Conservation (phyloP, 2,329 filamentous ascomycete species). For the Claviceps pazoutovae region DNA sequence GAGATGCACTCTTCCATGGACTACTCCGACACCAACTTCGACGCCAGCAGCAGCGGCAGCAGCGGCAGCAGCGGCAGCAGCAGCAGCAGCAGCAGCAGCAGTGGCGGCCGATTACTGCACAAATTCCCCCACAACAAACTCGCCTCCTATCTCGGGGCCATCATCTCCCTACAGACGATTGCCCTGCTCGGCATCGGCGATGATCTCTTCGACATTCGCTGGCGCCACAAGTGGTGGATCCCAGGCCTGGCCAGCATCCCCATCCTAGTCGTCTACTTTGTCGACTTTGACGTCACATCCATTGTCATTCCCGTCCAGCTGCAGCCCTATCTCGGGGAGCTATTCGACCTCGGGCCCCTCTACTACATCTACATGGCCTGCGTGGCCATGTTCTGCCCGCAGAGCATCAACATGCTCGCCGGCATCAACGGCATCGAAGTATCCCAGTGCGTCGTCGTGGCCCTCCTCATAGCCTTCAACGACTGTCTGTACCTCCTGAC, state of each 20-base stretch:
- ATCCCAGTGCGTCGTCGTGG: slow-evolving; percentile 83
- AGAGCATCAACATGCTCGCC: slow-evolving; percentile 98
- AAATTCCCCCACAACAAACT: slow-evolving; percentile 94
- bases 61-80: not conserved
- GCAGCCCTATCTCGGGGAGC: slow-evolving; percentile 68
- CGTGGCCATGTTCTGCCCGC: slow-evolving; percentile 92
- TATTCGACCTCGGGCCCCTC: slow-evolving; percentile 66
- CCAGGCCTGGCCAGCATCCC: slow-evolving; percentile 87
- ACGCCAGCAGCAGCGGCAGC: slow-evolving; percentile 4
- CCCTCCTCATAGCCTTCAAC: slow-evolving; percentile 69
- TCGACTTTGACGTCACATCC: slow-evolving; percentile 93
- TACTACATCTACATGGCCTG: slow-evolving; percentile 98
- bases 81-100: slow-evolving; percentile 4
- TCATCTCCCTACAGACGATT: slow-evolving; percentile 82
- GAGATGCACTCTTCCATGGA: slow-evolving; percentile 36
- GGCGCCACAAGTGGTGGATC: slow-evolving; percentile 98
- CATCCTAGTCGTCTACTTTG: slow-evolving; percentile 91
- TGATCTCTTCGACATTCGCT: slow-evolving; percentile 94
- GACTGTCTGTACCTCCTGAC: slow-evolving; percentile 77
- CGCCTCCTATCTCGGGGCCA: slow-evolving; percentile 84
- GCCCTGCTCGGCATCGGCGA: slow-evolving; percentile 87
- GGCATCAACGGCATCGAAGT: slow-evolving; percentile 99
- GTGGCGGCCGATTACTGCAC: slow-evolving; percentile 63
- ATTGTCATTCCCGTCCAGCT: slow-evolving; percentile 83
- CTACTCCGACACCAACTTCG: not conserved